A percentile compares a stretch with the other conserved stretches of the same genome.
Evolutionary conservation across 2,329 filamentous ascomycete genomes (phyloP).

Genomic region (Fusarium sp.): DNA sequence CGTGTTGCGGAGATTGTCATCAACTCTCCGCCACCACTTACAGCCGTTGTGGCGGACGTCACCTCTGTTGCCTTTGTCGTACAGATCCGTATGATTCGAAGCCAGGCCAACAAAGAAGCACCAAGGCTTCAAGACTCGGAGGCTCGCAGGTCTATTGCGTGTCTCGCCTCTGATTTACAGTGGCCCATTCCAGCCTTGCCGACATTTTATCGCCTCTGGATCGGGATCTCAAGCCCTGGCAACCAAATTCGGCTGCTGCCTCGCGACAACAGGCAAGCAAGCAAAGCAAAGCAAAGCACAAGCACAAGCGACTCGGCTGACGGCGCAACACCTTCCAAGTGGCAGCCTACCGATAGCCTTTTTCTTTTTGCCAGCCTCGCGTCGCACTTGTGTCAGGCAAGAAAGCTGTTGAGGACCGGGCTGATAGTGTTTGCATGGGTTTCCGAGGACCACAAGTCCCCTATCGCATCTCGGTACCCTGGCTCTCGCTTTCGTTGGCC

Average conservation of each 20-base stretch:
- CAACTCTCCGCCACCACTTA: slow-evolving; percentile 10
- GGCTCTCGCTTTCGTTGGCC: slow-evolving; percentile 7
- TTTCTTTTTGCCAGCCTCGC: slow-evolving; percentile 33
- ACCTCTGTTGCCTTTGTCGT: slow-evolving; percentile 1
- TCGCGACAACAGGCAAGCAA: slow-evolving; percentile 22
- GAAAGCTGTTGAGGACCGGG: slow-evolving; percentile 31
- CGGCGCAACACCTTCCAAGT: slow-evolving; percentile 29
- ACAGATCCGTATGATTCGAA: slow-evolving; percentile 26
- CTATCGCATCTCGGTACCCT: slow-evolving; percentile 24
- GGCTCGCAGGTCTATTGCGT: slow-evolving; percentile 26
- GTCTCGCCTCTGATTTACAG: slow-evolving; percentile 21
- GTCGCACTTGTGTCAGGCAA: slow-evolving; percentile 34
- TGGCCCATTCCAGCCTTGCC: slow-evolving; percentile 39
- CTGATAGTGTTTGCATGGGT: slow-evolving; percentile 35
- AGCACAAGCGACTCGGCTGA: slow-evolving; percentile 27
- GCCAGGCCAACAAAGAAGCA: slow-evolving; percentile 1
- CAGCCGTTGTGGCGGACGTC: neutral
- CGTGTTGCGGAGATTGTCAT: slow-evolving; percentile 24
- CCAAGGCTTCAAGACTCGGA: slow-evolving; percentile 21
- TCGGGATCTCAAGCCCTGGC: slow-evolving; percentile 21
- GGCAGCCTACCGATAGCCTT: slow-evolving; percentile 20
- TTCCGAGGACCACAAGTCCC: slow-evolving; percentile 16
- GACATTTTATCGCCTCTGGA: slow-evolving; percentile 18
- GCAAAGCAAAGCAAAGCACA: too few species aligned
- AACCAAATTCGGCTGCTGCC: slow-evolving; percentile 31